A percentile compares a stretch with the other conserved stretches of the same genome.
These are phyloP conservation scores for Hydnomerulius pinastri DNA, from an alignment of 768 basidiomycete genomes.

Conservation along the genomic window DNA sequence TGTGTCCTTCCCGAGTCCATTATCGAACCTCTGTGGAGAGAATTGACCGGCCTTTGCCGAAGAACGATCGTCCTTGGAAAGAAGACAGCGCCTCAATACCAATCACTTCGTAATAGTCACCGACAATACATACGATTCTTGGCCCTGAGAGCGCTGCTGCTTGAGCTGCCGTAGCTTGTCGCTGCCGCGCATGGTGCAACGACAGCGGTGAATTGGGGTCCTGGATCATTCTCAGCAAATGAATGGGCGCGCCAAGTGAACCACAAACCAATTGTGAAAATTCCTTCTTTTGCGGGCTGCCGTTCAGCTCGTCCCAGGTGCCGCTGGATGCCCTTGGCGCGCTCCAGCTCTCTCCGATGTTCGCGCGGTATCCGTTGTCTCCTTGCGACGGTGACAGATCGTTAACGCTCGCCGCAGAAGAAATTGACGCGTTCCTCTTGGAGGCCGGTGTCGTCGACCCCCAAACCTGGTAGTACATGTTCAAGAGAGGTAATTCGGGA, in stretches of 20 bases:
- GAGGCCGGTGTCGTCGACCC: slow-evolving; percentile 48
- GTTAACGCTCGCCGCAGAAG: slow-evolving; percentile 55
- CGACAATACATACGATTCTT: slow-evolving; percentile 38
- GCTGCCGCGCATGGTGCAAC: slow-evolving; percentile 47
- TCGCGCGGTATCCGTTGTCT: slow-evolving; percentile 50
- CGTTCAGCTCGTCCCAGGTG: slow-evolving; percentile 60
- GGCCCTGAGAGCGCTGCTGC: slow-evolving; percentile 39
- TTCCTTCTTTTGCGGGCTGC: slow-evolving; percentile 52
- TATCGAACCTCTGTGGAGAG: slow-evolving; percentile 58
- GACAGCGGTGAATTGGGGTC: slow-evolving; percentile 43
- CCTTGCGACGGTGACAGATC: slow-evolving; percentile 48
- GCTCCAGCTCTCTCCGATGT: slow-evolving; percentile 54
- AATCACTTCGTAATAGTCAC: slow-evolving; percentile 10
- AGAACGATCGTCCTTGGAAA: slow-evolving; percentile 48
- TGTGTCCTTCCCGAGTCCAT: slow-evolving; percentile 42
- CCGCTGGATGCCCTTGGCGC: slow-evolving; percentile 50
- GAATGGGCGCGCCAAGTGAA: slow-evolving; percentile 5
- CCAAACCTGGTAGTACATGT: slow-evolving; percentile 53
- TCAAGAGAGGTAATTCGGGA: slow-evolving; percentile 7
- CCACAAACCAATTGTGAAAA: slow-evolving; percentile 48
- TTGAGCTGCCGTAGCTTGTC: slow-evolving; percentile 44
- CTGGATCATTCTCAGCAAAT: slow-evolving; percentile 31
- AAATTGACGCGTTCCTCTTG: slow-evolving; percentile 61
- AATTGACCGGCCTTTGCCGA: slow-evolving; percentile 49
- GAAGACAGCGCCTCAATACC: slow-evolving; percentile 17